Conservation (phyloP, 495 filamentous ascomycete genomes). For the Lasiosphaeriaceae sp. region DNA sequence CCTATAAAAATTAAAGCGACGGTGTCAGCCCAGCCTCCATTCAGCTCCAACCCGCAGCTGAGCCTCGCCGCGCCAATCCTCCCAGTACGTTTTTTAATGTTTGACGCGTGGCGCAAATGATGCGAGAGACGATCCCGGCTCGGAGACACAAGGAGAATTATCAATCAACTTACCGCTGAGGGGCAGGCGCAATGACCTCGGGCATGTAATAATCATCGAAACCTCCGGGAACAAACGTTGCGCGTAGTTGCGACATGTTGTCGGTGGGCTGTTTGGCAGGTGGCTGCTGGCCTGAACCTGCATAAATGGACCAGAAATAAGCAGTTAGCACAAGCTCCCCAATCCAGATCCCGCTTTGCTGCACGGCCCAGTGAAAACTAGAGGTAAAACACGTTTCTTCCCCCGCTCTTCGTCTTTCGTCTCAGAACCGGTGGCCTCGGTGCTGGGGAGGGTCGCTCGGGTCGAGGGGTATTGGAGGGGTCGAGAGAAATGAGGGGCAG, state of each 20-base stretch:
- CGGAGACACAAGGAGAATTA: neutral
- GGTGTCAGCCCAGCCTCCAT: slow-evolving; percentile 19
- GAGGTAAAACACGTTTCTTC: too few relatives aligned
- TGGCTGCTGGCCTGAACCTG: slow-evolving; percentile 35
- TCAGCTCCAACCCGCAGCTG: slow-evolving; percentile 8
- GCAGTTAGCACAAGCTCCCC: slow-evolving; percentile 17
- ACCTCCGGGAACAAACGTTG: slow-evolving; percentile 87
- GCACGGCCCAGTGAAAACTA: too few relatives aligned
- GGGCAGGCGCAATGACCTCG: slow-evolving; percentile 61
- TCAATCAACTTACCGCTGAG: slow-evolving; percentile 71
- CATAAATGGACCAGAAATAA: slow-evolving; percentile 28
- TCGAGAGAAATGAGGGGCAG: too few relatives aligned
- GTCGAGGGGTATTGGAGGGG: neutral
- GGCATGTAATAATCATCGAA: slow-evolving; percentile 84
- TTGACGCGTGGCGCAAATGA: neutral
- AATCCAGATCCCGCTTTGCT: neutral
- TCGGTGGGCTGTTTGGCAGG: slow-evolving; percentile 38
- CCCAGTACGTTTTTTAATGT: neutral
- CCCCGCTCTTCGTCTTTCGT: too few relatives aligned
- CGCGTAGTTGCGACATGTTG: slow-evolving; percentile 55
- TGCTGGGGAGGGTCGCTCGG: neutral
- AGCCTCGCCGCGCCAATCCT: slow-evolving; percentile 11
- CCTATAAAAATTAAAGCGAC: slow-evolving; percentile 28
- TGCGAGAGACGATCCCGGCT: neutral
- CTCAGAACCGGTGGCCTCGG: neutral